A percentile compares a stretch with the other conserved stretches of the same genome.
phyloP scores from a whole-genome alignment of 192 early-diverging fungal species.

The Helicostylum pulchrum region DNA sequence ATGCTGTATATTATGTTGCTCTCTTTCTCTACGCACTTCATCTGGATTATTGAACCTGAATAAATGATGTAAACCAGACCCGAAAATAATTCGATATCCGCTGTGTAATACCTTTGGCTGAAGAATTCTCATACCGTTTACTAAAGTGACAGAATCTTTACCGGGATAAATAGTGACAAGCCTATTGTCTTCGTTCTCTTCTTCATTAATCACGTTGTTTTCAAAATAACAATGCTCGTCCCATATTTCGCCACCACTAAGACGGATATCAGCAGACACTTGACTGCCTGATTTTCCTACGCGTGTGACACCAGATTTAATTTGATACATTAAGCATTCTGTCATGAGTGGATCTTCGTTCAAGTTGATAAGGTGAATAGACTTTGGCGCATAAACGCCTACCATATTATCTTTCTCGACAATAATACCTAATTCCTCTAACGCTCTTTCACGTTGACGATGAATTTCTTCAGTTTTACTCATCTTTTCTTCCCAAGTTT shows the following conservation, averaged over 20 bases:
- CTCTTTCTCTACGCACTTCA: constrained; percentile 67
- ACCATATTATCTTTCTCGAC: constrained; percentile 52
- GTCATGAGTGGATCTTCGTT: constrained; percentile 77
- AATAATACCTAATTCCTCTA: constrained; percentile 66
- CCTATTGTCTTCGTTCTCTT: constrained; percentile 32
- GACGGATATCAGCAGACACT: constrained; percentile 42
- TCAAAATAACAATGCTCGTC: constrained; percentile 65
- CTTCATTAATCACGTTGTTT: constrained; percentile 32
- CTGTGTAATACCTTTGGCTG: constrained; percentile 56
- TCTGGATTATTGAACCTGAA: constrained; percentile 84
- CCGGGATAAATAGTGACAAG: constrained; percentile 60
- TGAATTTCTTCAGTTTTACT: constrained; percentile 58
- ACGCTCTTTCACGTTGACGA: constrained; percentile 51
- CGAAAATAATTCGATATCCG: constrained; percentile 77
- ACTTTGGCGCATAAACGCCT: constrained; percentile 64
- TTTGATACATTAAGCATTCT: constrained; percentile 74
- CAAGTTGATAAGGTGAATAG: constrained; percentile 71
- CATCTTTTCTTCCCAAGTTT: constrained; percentile 76
- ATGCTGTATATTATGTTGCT: constrained; percentile 28
- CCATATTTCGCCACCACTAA: constrained; percentile 45
- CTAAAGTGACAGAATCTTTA: constrained; percentile 57
- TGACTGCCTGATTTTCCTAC: constrained; percentile 49
- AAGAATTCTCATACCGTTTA: constrained; percentile 70
- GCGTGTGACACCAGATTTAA: constrained; percentile 59
- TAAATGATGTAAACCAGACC: constrained; percentile 62